Base-by-base conservation (phyloP, 2,329 filamentous ascomycete genomes). In the Hypoxylon sp. region DNA sequence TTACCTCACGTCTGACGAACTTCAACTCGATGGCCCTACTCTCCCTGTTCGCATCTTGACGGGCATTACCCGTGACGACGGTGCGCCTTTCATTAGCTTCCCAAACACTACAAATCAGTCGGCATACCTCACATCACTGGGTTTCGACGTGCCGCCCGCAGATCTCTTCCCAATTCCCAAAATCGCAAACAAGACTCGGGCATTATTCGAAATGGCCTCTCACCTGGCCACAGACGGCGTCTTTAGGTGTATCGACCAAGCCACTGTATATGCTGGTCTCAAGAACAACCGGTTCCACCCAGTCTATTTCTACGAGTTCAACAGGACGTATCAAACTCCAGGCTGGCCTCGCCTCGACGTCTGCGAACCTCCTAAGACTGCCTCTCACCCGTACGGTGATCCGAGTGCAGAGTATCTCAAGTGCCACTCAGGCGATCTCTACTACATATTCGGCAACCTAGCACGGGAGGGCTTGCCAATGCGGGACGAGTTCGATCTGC, bases 301-400 rank as follows among this genome's bases (percentile, higher is more conserved):
- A 3, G 80, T 87, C 0, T 90, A 86, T 75, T 89, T 84, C 74
- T 90, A 90, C 77, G 85, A 89, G 74, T 86, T 90, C 71, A 85
- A 88, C 66, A 83, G 88, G 48, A 85, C 84, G 0, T 87, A 86
- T 71, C 81, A 83, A 62, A 84, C 83, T 0, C 83, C 83, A 53
- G 84, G 85, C 37, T 88, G 86, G 33, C 88, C 89, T 52, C 79
- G 81, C 19, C 81, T 86, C 2, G 84, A 86, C 47, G 80, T 84
- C 0, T 86, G 84, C 82, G 83, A 77, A 76, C 82, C 70, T 66
- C 81, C 74, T 70, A 77, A 52, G 70, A 83, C 60, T 66, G 69
- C 61, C 69, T 74, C 63, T 66, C 81, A 47, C 67, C 74, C 75
- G 1, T 11, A 72, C 33, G 74, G 74, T 14, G 74, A 76, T 46